Evolutionary conservation across 1,284 basidiomycete genomes (phyloP).

Genomic region (Inonotus obliquus): DNA sequence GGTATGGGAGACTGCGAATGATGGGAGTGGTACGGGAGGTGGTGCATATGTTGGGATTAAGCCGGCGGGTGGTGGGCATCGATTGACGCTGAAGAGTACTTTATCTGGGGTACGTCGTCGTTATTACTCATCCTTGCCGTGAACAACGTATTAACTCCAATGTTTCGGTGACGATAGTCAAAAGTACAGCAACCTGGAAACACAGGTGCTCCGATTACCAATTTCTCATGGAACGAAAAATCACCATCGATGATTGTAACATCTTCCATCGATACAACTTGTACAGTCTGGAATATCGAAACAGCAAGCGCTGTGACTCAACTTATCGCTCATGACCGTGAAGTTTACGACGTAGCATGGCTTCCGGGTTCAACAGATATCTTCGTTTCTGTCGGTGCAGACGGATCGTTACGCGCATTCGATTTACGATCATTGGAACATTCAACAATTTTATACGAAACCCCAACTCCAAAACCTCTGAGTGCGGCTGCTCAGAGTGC

Average conservation of each 20-base stretch:
- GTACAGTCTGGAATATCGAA: slow-evolving; percentile 97
- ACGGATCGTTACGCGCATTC: slow-evolving; percentile 94
- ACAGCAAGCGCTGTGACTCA: slow-evolving; percentile 95
- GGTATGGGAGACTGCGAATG: slow-evolving; percentile 80
- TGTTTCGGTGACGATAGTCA: slow-evolving; percentile 57
- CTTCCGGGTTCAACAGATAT: slow-evolving; percentile 97
- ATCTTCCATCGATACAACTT: slow-evolving; percentile 94
- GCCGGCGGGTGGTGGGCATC: slow-evolving; percentile 50
- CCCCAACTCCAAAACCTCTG: slow-evolving; percentile 66
- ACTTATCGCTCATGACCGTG: slow-evolving; percentile 96
- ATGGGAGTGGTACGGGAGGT: slow-evolving; percentile 50
- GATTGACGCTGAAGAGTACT: slow-evolving; percentile 58
- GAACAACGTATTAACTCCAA: slow-evolving; percentile 6
- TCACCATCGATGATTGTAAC: slow-evolving; percentile 87
- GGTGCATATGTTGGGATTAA: slow-evolving; percentile 67
- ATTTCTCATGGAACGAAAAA: slow-evolving; percentile 94
- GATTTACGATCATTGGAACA: slow-evolving; percentile 95
- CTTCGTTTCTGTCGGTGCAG: slow-evolving; percentile 97
- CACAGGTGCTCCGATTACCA: slow-evolving; percentile 85
- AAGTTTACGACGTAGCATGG: slow-evolving; percentile 98
- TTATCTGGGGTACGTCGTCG: slow-evolving; percentile 73
- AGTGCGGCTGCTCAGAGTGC: slow-evolving; percentile 53
- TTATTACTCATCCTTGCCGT: slow-evolving; percentile 14
- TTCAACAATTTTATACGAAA: slow-evolving; percentile 98
- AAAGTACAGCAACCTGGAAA: slow-evolving; percentile 77